Conservation (phyloP, 1,139 yeast genomes). For the Groenewaldozyma auringiensis region DNA sequence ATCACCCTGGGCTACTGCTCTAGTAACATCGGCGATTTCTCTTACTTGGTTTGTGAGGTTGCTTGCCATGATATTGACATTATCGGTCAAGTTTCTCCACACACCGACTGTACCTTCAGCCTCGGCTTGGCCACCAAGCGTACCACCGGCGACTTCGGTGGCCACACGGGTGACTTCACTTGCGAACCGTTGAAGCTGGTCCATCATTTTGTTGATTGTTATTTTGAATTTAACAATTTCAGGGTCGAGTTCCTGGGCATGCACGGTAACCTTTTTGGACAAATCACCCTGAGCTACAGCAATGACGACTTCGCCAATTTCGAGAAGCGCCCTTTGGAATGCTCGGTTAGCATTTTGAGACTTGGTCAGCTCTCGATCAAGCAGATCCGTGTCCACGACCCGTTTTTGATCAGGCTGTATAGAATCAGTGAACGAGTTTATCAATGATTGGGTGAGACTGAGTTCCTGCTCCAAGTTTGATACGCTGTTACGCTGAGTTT, state of each 20-base stretch:
- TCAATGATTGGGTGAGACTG: constrained; percentile 31
- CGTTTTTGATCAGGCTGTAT: constrained; percentile 30
- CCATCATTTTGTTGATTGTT: constrained; percentile 83
- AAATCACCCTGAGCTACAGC: constrained; percentile 84
- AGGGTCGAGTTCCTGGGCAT: constrained; percentile 65
- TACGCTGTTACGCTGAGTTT: constrained; percentile 31
- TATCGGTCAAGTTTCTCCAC: constrained; percentile 78
- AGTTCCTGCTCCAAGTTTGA: constrained; percentile 32
- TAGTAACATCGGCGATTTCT: constrained; percentile 82
- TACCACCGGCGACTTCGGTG: constrained; percentile 84
- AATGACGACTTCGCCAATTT: constrained; percentile 73
- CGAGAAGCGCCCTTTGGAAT: constrained; percentile 66
- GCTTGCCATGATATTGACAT: constrained; percentile 81
- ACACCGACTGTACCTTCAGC: constrained; percentile 78
- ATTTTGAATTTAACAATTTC: constrained; percentile 66
- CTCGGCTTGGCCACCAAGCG: constrained; percentile 81
- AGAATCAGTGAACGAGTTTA: constrained; percentile 30
- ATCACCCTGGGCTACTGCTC: constrained; percentile 79
- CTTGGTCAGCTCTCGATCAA: constrained; percentile 40
- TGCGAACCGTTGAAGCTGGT: constrained; percentile 74
- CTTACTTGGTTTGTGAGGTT: constrained; percentile 77
- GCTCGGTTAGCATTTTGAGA: constrained; percentile 64
- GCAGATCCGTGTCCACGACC: constrained; percentile 28
- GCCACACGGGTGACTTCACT: constrained; percentile 80
- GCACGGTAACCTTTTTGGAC: constrained; percentile 66